These are phyloP conservation scores for Leccinum griseonigrum DNA, from an alignment of 1,284 basidiomycete species.

Conservation along the genomic window DNA sequence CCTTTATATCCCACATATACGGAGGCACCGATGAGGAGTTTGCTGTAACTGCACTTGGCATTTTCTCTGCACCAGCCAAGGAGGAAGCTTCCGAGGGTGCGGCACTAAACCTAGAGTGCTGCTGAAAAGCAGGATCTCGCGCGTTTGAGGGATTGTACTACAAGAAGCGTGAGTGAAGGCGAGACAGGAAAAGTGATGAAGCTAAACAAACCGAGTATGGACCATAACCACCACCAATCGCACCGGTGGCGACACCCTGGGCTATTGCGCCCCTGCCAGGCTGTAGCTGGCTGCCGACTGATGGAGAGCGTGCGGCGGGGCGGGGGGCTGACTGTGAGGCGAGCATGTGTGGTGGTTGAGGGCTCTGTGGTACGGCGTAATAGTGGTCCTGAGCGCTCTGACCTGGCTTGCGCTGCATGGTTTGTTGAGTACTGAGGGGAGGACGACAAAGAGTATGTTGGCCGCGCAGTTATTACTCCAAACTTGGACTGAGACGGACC, in stretches of 20 bases:
- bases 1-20: constrained; percentile 69
- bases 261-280: constrained; percentile 53
- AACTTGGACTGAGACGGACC: constrained; percentile 17
- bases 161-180: constrained; percentile 1
- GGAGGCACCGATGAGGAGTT: constrained; percentile 52
- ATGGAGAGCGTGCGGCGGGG: constrained; percentile 29
- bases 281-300: constrained; percentile 33
- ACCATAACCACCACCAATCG: constrained; percentile 72
- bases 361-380: constrained; percentile 51
- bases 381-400: constrained; percentile 36
- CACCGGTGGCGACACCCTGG: constrained; percentile 69
- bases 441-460: constrained; percentile 2
- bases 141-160: constrained; percentile 59
- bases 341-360: constrained; percentile 33
- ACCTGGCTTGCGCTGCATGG: constrained; percentile 35
- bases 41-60: constrained; percentile 20
- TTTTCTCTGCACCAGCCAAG: constrained; percentile 42
- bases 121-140: constrained; percentile 41
- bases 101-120: constrained; percentile 55
- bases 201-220: constrained; percentile 67
- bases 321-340: constrained; percentile 31
- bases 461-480: constrained; percentile 12
- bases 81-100: constrained; percentile 57
- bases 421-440: constrained; percentile 11
- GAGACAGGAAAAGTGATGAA: constrained; percentile 1